phyloP scores from a whole-genome alignment of 2,329 filamentous ascomycete genomes.

The Rutstroemia sp. region DNA sequence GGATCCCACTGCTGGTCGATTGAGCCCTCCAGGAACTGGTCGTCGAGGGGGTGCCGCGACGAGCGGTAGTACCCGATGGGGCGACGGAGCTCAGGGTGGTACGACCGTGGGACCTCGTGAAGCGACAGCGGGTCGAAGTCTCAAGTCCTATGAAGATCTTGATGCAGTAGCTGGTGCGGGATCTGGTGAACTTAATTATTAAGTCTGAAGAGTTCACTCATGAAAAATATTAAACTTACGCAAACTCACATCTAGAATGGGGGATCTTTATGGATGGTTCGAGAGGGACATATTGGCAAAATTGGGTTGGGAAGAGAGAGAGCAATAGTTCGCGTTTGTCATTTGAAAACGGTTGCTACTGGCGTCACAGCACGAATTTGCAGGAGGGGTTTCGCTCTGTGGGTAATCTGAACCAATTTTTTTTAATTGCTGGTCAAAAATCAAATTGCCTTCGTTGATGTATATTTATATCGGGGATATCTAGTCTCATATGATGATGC shows the following conservation, averaged over 20 bases:
- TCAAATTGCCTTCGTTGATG: neutral
- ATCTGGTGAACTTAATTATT: constrained; percentile 87
- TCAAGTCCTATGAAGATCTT: constrained; percentile 96
- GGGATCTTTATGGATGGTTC: neutral
- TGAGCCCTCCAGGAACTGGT: constrained; percentile 43
- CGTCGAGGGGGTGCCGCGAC: constrained; percentile 39
- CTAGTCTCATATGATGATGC: neutral
- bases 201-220: neutral
- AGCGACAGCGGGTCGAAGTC: constrained; percentile 81
- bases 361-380: constrained; percentile 3
- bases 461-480: constrained; percentile 1
- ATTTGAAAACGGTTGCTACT: neutral
- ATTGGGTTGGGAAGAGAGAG: neutral
- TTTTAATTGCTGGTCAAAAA: neutral
- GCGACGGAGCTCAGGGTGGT: constrained; percentile 61
- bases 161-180: constrained; percentile 74
- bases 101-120: constrained; percentile 79
- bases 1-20: constrained; percentile 38
- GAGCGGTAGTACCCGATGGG: constrained; percentile 53
- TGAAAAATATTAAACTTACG: neutral
- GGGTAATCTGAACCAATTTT: neutral
- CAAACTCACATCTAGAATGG: neutral
- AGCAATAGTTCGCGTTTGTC: neutral
- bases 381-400: neutral
- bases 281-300: neutral